These are phyloP conservation scores for Gloeopeniophorella convolvens DNA, from an alignment of 768 basidiomycete genomes.

Conservation along the genomic window DNA sequence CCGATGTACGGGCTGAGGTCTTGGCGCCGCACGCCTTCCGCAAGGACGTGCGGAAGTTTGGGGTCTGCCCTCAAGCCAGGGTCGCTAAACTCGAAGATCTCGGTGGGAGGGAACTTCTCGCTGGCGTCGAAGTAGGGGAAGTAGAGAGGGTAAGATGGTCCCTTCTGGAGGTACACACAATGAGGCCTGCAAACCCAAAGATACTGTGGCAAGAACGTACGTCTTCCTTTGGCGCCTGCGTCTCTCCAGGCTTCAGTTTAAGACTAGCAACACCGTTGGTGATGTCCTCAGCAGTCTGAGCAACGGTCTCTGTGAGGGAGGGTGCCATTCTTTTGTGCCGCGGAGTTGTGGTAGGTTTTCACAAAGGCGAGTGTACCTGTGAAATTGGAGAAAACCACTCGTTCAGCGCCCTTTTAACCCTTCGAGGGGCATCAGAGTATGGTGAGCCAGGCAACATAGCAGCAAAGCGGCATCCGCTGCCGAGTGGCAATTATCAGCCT, in stretches of 20 bases:
- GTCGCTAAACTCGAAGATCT: constrained; percentile 35
- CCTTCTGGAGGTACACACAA: no score
- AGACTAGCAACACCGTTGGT: not conserved
- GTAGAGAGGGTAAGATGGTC: constrained; percentile 5
- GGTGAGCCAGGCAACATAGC: no score
- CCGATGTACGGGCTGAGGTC: constrained; percentile 47
- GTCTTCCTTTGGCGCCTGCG: not conserved
- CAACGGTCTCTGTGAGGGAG: not conserved
- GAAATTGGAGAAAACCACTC: not conserved
- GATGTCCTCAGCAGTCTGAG: not conserved
- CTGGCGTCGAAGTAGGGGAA: not conserved
- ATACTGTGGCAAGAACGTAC: not conserved
- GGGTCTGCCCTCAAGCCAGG: constrained; percentile 43
- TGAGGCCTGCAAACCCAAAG: no score
- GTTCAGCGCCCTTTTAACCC: no score
- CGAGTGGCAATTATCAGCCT: no score
- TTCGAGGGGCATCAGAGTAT: no score
- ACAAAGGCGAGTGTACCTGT: not conserved
- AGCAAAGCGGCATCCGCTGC: no score
- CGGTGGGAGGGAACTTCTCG: not conserved
- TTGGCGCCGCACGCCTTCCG: constrained; percentile 30
- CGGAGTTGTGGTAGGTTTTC: not conserved
- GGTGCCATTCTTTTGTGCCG: constrained; percentile 4
- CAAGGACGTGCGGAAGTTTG: constrained; percentile 45
- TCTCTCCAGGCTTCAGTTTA: not conserved